Evolutionary conservation across 768 basidiomycete genomes (phyloP).

Genomic region (Piloderma croceum): DNA sequence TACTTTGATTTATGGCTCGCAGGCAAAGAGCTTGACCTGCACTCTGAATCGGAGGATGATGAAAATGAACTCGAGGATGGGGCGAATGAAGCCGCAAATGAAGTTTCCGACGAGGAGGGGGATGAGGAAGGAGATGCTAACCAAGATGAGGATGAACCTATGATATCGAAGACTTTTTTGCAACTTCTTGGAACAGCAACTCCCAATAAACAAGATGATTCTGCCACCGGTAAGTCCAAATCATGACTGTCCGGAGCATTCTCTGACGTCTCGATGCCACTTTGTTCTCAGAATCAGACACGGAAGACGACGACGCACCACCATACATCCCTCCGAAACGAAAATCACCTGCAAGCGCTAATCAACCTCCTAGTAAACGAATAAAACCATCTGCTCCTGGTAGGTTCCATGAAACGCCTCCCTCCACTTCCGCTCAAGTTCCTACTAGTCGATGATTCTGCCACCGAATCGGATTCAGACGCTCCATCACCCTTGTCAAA

Average conservation of each 20-base stretch:
- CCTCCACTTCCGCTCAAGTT: background rate
- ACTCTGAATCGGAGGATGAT: constrained; percentile 48
- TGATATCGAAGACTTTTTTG: constrained; percentile 6
- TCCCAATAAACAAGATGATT: constrained; percentile 14
- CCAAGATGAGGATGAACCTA: constrained; percentile 6
- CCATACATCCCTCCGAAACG: constrained; percentile 15
- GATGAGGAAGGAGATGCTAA: constrained; percentile 21
- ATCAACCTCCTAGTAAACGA: constrained; percentile 14
- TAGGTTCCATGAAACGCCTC: constrained; percentile 4
- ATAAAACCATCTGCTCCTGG: constrained; percentile 13
- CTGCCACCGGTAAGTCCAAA: constrained; percentile 16
- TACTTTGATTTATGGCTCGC: constrained; percentile 2
- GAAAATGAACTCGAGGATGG: constrained; percentile 22
- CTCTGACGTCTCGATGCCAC: constrained; percentile 1
- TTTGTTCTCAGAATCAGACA: constrained; percentile 32
- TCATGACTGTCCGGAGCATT: background rate
- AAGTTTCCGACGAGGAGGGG: constrained; percentile 18
- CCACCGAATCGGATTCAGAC: constrained; percentile 44
- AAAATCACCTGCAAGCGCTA: constrained; percentile 18
- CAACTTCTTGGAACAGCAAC: background rate
- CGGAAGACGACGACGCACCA: constrained; percentile 13
- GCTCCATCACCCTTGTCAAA: constrained; percentile 3
- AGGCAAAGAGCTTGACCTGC: constrained; percentile 42
- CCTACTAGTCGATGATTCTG: constrained; percentile 30
- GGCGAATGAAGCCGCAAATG: constrained; percentile 11